Base-by-base conservation (phyloP, 495 filamentous ascomycete species). In the Daldinia loculata region DNA sequence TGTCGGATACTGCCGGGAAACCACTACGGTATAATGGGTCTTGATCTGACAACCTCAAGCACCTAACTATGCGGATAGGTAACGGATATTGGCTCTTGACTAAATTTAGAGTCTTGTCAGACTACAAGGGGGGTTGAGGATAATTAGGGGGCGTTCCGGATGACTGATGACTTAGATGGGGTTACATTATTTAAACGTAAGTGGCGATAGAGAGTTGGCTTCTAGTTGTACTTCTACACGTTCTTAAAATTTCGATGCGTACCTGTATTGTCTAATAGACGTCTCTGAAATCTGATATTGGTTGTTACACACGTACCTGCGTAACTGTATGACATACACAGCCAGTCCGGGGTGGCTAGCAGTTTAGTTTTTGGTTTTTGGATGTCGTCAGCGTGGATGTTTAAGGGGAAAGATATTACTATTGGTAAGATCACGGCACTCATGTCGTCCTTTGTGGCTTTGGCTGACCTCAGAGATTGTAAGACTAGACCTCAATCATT, bases 401-500 rank as follows among this genome's bases (percentile, higher is more conserved):
- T 11, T 27, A 55, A 43, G 34, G n/a, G 53, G 17, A 24, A 19
- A 39, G 11, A 34, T 52, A 58, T 51, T 45, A 45, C 27, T 56
- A 56, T 62, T 53, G 17, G 58, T 67, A 61, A 67, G 30, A 61
- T 34, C 2, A 24, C n/a, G 51, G 22, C 11, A 27, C 17, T 36
- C 12, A 27, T 50, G 30, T 29, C 22, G 8, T 27, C 36, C n/a
- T 41, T 24, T 38, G 17, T 29, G 5, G 50, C 48, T 32, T 29
- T 24, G 29, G 58, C 66, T 68, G 36, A 68, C 58, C 50, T 68
- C 58, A 68, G 57, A 67, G 4, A 36, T 19, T 7, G 24, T 11
- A 24, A 55, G 41, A 11, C 32, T 24, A 12, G 7, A 45, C 41
- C n/a, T 55, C 22, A 26, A 41, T 52, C n/a, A 63, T 41, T 55